phyloP scores from a whole-genome alignment of 305 asterid species.

The Fraxinus dipetala region DNA sequence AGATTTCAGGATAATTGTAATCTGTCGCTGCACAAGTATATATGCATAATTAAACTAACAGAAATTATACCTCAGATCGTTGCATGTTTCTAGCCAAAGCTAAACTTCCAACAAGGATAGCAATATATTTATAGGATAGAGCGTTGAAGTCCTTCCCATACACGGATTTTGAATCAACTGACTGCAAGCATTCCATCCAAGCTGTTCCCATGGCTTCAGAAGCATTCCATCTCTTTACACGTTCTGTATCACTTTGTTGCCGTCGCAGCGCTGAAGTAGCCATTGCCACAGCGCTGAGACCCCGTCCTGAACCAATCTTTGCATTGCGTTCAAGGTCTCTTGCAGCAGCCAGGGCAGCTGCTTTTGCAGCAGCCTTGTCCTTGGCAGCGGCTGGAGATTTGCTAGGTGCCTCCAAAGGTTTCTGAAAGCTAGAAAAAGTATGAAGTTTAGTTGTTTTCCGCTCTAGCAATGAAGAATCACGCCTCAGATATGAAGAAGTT shows the following conservation, averaged over 20 bases:
- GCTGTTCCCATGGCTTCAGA: conserved; percentile 99
- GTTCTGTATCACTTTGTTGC: conserved; percentile 73
- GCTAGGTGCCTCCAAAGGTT: conserved; percentile 72
- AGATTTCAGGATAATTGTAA: conserved; percentile 23
- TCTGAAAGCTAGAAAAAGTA: conserved; percentile 94
- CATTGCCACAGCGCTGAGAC: conserved; percentile 99
- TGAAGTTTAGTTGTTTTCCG: conserved; percentile 76
- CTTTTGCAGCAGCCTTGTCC: conserved; percentile 99
- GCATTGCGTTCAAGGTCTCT: conserved; percentile 99
- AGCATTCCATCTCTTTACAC: conserved; percentile 94
- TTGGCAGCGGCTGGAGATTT: conserved; percentile 69
- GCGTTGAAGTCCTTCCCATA: conserved; percentile 95
- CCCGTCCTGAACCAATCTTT: conserved; percentile 98
- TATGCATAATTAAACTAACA: conserved; percentile 20
- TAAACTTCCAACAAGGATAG: conserved; percentile 94
- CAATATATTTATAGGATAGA: conserved; percentile 84
- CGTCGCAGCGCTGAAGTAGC: conserved; percentile 95
- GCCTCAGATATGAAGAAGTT: conserved; percentile 65
- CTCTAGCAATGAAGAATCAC: conserved; percentile 92
- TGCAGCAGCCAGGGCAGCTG: conserved; percentile 99
- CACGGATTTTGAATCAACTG: conserved; percentile 91
- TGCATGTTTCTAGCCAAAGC: conserved; percentile 99
- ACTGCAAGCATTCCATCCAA: conserved; percentile 93
- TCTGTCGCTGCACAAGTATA: conserved; percentile 16
- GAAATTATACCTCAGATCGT: conserved; percentile 80